Percentiles rank a stretch among this genome's conserved stretches.
These are phyloP conservation scores for Saccharomyces hybrid DNA, from an alignment of 1,139 yeast species.

Conservation along the genomic window DNA sequence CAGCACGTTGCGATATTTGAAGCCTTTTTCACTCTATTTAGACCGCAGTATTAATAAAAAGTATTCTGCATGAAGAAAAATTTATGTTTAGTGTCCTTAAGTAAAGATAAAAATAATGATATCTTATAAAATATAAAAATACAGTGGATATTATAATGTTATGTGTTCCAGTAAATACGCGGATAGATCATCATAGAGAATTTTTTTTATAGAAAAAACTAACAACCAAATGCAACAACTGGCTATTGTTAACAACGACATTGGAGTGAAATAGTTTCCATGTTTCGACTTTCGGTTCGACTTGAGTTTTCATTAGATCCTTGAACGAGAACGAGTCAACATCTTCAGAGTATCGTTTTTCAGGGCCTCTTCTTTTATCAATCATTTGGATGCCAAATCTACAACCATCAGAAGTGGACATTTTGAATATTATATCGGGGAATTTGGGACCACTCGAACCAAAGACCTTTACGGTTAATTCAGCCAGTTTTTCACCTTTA, in stretches of 20 bases:
- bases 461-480: slow-evolving; percentile 36
- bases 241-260: slow-evolving; percentile 18
- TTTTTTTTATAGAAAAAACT: slow-evolving; percentile 16
- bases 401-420: slow-evolving; percentile 55
- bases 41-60: no score
- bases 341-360: slow-evolving; percentile 17
- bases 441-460: slow-evolving; percentile 45
- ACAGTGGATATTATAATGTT: no score
- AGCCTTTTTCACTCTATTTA: no score
- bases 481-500: slow-evolving; percentile 41
- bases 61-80: no score
- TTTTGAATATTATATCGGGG: slow-evolving; percentile 61
- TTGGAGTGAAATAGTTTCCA: slow-evolving; percentile 20
- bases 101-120: no score
- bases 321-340: slow-evolving; percentile 24
- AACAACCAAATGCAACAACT: slow-evolving; percentile 20
- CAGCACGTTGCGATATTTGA: background rate
- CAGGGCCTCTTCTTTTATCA: slow-evolving; percentile 25
- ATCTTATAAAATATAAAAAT: no score
- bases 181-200: background rate
- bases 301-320: slow-evolving; percentile 21
- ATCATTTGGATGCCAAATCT: slow-evolving; percentile 26
- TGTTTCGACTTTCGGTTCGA: slow-evolving; percentile 14
- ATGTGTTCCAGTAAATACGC: no score
- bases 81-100: background rate